Evolutionary conservation across 371 early-diverging fungal genomes (phyloP).

Genomic region (Apophysomyces sp.): DNA sequence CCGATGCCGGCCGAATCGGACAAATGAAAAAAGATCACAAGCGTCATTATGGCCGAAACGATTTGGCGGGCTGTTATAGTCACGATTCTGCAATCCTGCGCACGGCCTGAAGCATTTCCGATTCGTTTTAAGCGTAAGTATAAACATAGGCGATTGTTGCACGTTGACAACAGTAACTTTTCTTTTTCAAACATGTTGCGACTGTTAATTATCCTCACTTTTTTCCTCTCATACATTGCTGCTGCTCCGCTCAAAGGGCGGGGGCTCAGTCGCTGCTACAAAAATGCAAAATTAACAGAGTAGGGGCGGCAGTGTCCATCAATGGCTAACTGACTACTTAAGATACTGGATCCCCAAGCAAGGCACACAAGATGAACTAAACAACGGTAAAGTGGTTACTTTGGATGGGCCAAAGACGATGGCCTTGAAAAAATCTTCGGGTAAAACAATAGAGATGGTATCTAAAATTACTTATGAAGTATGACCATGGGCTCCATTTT

Average conservation of each 20-base stretch:
- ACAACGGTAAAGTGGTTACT: constrained; percentile 15
- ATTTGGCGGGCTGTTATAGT: too few species aligned
- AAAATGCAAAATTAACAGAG: not conserved
- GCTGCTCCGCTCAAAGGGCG: not conserved
- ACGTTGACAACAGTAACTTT: too few species aligned
- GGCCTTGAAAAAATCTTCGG: constrained; percentile 11
- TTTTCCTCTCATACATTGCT: not conserved
- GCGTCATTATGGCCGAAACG: too few species aligned
- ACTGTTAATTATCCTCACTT: not conserved
- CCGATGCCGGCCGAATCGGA: too few species aligned
- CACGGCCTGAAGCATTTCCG: too few species aligned
- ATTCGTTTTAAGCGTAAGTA: too few species aligned
- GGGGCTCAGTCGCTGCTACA: not conserved
- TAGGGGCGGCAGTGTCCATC: not conserved
- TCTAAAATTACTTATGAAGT: constrained; percentile 24
- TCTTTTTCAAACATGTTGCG: not conserved
- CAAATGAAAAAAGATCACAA: too few species aligned
- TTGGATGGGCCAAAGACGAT: constrained; percentile 20
- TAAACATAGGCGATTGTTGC: too few species aligned
- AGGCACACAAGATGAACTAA: constrained; percentile 23
- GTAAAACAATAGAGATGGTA: constrained; percentile 25
- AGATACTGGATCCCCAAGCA: constrained; percentile 35
- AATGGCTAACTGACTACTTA: not conserved
- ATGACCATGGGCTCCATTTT: not conserved
- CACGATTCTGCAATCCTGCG: too few species aligned